Conservation (phyloP, 306 rosid genomes). For the Canavalia ensiformis region DNA sequence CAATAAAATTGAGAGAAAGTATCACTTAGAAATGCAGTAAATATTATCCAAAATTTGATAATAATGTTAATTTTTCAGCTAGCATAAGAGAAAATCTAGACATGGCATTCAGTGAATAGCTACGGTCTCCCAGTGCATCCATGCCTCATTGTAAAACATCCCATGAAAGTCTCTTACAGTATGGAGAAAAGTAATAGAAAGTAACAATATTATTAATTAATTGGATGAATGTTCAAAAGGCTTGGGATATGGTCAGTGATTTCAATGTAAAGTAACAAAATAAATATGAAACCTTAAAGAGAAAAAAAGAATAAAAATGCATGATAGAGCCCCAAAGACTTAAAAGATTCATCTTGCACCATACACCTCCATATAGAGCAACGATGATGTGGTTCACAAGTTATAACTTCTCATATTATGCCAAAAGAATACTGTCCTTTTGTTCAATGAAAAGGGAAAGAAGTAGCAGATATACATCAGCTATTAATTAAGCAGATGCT, state of each 20-base stretch:
- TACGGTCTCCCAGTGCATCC: conserved; percentile 11
- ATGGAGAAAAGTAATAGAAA: neutral
- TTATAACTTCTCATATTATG: neutral
- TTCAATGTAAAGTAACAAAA: conserved; percentile 1
- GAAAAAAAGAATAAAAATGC: conserved; percentile 10
- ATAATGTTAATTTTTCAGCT: neutral
- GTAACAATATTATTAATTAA: neutral
- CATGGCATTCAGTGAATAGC: conserved; percentile 13
- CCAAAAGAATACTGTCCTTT: conserved; percentile 14
- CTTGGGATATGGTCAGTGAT: neutral
- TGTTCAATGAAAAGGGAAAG: conserved; percentile 18
- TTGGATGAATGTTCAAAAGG: conserved; percentile 18
- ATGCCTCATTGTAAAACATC: neutral
- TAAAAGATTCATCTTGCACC: conserved; percentile 5
- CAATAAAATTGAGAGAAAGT: conserved; percentile 39
- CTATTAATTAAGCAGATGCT: conserved; percentile 14
- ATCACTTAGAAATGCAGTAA: conserved; percentile 25
- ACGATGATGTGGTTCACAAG: conserved; percentile 12
- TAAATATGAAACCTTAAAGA: conserved; percentile 13
- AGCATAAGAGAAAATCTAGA: conserved; percentile 18
- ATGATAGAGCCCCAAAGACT: conserved; percentile 25
- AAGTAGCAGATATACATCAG: conserved; percentile 25
- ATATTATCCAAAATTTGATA: conserved; percentile 29
- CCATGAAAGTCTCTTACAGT: neutral
- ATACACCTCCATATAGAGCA: conserved; percentile 27